A percentile compares a stretch with the other conserved stretches of the same genome.
Conservation (phyloP, 768 basidiomycete species). For the Suillus ampliporus region DNA sequence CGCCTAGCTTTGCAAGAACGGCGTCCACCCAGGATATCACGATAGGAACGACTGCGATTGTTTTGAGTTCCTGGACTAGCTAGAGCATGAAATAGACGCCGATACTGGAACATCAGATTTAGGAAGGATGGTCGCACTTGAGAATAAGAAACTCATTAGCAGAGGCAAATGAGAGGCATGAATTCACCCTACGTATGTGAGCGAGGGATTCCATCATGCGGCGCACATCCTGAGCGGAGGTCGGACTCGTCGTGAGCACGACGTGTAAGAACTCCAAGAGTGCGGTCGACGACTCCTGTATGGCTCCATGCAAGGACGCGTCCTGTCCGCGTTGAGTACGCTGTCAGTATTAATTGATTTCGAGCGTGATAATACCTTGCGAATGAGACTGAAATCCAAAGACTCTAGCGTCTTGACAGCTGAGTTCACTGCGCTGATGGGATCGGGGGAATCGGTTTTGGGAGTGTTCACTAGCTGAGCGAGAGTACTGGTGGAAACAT, state of each 20-base stretch:
- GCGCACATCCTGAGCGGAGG: slow-evolving; percentile 9
- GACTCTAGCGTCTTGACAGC: slow-evolving; percentile 30
- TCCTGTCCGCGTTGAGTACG: slow-evolving; percentile 35
- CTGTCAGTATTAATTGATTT: neutral
- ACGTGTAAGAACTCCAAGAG: slow-evolving; percentile 39
- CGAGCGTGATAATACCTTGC: slow-evolving; percentile 25
- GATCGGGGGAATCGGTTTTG: neutral
- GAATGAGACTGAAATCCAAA: slow-evolving; percentile 37
- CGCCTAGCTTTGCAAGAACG: slow-evolving; percentile 58
- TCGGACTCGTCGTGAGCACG: slow-evolving; percentile 20
- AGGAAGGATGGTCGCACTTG: slow-evolving; percentile 42
- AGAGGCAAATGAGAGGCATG: neutral
- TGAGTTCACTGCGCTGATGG: slow-evolving; percentile 23
- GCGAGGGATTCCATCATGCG: slow-evolving; percentile 19
- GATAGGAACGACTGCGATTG: slow-evolving; percentile 30
- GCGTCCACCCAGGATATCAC: slow-evolving; percentile 72
- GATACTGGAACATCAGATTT: slow-evolving; percentile 53
- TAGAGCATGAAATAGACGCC: slow-evolving; percentile 52
- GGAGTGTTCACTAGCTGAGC: slow-evolving; percentile 4
- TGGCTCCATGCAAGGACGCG: slow-evolving; percentile 34
- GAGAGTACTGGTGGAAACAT: neutral
- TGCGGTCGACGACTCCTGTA: slow-evolving; percentile 40
- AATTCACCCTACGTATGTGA: slow-evolving; percentile 27
- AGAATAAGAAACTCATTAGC: slow-evolving; percentile 13
- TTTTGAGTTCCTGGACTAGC: slow-evolving; percentile 40